A percentile compares a stretch with the other conserved stretches of the same genome.
Conservation (phyloP, 305 asterid genomes). For the Striga hermonthica region DNA sequence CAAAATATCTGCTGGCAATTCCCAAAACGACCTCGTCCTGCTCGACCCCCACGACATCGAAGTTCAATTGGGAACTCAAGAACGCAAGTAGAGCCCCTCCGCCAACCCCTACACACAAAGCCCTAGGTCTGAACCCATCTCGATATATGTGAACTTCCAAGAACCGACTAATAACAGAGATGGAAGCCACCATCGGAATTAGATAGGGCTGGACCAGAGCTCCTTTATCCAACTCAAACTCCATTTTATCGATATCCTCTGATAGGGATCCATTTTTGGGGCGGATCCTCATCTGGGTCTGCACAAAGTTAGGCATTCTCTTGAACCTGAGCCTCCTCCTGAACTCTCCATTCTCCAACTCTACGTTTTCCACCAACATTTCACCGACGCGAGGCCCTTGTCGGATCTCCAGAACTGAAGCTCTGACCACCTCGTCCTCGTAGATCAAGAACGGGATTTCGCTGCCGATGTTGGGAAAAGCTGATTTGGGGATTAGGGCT, state of each 20-base stretch:
- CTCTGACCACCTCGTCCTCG: conserved; percentile 61
- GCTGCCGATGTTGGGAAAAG: conserved; percentile 33
- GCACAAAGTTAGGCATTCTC: conserved; percentile 88
- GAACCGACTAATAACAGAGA: conserved; percentile 44
- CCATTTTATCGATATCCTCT: conserved; percentile 32
- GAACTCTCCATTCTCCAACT: conserved; percentile 42
- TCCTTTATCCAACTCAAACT: conserved; percentile 51
- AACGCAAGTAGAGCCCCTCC: conserved; percentile 81
- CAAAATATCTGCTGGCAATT: conserved; percentile 60
- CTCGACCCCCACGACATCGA: conserved; percentile 77
- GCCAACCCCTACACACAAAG: conserved; percentile 85
- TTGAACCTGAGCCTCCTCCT: conserved; percentile 89
- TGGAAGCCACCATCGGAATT: conserved; percentile 77
- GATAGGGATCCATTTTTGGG: conserved; percentile 30
- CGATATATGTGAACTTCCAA: conserved; percentile 37
- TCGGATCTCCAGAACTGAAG: conserved; percentile 52
- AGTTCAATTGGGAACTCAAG: conserved; percentile 44
- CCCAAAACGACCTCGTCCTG: conserved; percentile 54
- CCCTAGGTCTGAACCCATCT: conserved; percentile 48
- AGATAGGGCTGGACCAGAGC: conserved; percentile 72
- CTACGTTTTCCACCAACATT: conserved; percentile 71
- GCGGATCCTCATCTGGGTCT: conserved; percentile 58
- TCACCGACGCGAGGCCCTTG: conserved; percentile 68
- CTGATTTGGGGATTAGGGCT: conserved; percentile 60
- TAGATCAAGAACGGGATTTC: conserved; percentile 49